Base-by-base conservation (phyloP, 495 filamentous ascomycete genomes). In the Daldinia concentrica region DNA sequence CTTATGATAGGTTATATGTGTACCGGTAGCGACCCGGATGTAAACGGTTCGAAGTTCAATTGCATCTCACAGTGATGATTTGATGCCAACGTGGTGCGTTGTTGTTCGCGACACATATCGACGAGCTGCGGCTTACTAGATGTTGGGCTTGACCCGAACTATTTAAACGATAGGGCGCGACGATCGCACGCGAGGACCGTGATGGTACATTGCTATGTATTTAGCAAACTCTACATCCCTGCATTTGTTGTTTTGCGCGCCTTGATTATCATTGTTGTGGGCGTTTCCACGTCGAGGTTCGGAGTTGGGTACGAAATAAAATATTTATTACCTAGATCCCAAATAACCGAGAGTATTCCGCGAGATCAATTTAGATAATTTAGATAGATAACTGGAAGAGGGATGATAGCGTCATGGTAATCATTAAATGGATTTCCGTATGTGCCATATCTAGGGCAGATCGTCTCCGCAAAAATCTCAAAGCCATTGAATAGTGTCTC, bases 91-190 rank as follows among this genome's bases (percentile, higher is more conserved):
- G 71, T 73, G 71, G 65, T 62, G 36, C 45, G n/a, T 24, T 66
- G 34, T 69, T 30, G 71, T 62, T 69, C 58, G 66, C 58, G 66
- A 73, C 71, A 73, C 71, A 62, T 73, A 66, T 66, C 58, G 58
- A 61, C 29, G 24, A 24, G 50, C 17, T 58, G 15, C 9, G 24
- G 55, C 32, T 58, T 24, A 37, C 30, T 39, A 58, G 19, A 36
- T 58, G 43, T 48, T 48, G 17, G 19, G 19, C n/a, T n/a, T 41
- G n/a, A 41, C n/a, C 14, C 39, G 15, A 41, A 34, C 27, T n/a
- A 17, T 17, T 6, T 56, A 56, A 41, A 6, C 15, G 2, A 34
- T 56, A 15, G 52, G n/a, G 36, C 8, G n/a, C 12, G 27, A 27
- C 14, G 24, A 15, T n/a, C 41, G 15, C n/a, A n/a, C n/a, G 2